Evolutionary conservation across 2,329 filamentous ascomycete species (phyloP).

Genomic region (Hymenoscyphus repandus): DNA sequence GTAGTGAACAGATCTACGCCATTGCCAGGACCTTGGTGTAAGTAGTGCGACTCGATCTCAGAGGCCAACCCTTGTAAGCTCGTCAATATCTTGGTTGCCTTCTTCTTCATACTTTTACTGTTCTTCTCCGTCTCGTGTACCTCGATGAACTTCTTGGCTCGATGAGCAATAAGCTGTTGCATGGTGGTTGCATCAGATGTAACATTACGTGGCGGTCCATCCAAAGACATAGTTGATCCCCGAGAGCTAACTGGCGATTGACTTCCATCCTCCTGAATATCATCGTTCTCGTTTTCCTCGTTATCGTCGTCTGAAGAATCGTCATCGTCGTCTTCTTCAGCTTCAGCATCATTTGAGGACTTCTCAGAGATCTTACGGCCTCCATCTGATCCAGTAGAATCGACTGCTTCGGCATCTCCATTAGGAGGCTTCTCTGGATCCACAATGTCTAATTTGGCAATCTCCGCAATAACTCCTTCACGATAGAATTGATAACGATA

Average conservation of each 20-base stretch:
- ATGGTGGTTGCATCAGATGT: constrained; percentile 50
- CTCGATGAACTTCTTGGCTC: constrained; percentile 79
- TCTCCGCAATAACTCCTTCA: constrained; percentile 91
- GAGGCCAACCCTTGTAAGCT: constrained; percentile 66
- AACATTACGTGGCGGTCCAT: constrained; percentile 46
- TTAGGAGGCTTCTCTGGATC: constrained; percentile 19
- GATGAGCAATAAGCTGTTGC: constrained; percentile 66
- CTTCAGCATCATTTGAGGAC: constrained; percentile 11
- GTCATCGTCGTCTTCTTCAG: constrained; percentile 38
- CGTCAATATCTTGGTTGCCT: constrained; percentile 70
- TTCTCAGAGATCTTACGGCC: constrained; percentile 30
- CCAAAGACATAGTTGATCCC: constrained; percentile 59
- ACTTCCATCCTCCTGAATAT: constrained; percentile 42
- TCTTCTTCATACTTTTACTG: constrained; percentile 68
- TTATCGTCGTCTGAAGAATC: constrained; percentile 35
- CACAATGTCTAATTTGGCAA: constrained; percentile 66
- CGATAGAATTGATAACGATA: constrained; percentile 97
- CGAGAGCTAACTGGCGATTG: constrained; percentile 44
- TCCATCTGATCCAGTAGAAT: constrained; percentile 30
- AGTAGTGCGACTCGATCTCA: constrained; percentile 68
- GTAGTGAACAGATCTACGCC: constrained; percentile 66
- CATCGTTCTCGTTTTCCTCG: constrained; percentile 48
- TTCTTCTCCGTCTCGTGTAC: constrained; percentile 72
- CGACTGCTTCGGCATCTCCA: constrained; percentile 17
- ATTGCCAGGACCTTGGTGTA: constrained; percentile 46